Evolutionary conservation across 1,284 basidiomycete genomes (phyloP), one percentile per base, ranked within the genome.

Genomic region (Boletellus deceptivus): DNA sequence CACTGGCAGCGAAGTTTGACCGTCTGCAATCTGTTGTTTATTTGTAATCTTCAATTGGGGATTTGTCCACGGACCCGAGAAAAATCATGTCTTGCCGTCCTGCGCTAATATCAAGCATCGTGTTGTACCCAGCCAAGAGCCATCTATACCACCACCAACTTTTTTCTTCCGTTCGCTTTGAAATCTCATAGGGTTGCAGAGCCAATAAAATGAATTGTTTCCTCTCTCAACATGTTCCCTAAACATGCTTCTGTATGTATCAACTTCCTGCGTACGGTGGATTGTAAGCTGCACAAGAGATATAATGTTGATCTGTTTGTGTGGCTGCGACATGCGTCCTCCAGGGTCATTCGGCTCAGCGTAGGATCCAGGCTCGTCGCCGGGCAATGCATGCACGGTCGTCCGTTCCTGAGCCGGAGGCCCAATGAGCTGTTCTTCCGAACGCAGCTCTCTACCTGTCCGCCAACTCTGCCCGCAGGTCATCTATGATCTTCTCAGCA

Each of bases 41-140:
- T 69, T 68, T 37, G 46, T 55, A 63, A 60, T 53, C 44, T 10
- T 64, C 24, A 16, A 48, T 51, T 27, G 46, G 58, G 44, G 47
- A 11, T 37, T 50, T 45, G 46, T 48, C 20, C 33, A 60, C 24
- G 59, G 59, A 64, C 63, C 56, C 47, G 48, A 59, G 41, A 60
- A 57, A 64, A 56, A 40, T 16, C 27, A 24, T 37, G 29, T 40
- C 43, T 54, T 48, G 43, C 25, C 50, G 45, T 52, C 48, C 29
- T 59, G 59, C 33, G 56, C 60, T 62, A 65, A 59, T 65, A 67
- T 62, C 61, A 55, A 53, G 60, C 53, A 63, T 67, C 46, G 48
- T 57, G 52, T 63, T 63, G 62, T 61, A 63, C 60, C 56, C 64
- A 62, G 24, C 40, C 50, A 57, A 33, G 49, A 52, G 31, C 43